Percentiles rank a stretch among this genome's conserved stretches.
phyloP scores from a whole-genome alignment of 768 basidiomycete species.

The Mycena rosella region DNA sequence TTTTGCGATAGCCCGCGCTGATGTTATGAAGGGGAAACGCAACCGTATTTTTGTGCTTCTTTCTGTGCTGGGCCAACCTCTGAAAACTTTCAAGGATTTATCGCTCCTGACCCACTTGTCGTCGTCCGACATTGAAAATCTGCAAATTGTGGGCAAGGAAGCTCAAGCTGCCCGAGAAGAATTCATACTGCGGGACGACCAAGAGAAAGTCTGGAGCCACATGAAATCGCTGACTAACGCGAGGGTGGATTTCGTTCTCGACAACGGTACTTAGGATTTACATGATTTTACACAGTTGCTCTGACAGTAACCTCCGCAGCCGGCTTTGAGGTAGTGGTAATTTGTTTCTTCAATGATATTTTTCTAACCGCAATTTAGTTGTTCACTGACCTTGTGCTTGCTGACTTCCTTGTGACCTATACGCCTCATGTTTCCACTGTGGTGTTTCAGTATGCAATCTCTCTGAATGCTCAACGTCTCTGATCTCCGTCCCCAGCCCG shows the following conservation, averaged over 20 bases:
- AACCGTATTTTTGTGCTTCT: constrained; percentile 65
- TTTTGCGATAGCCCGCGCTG: not conserved
- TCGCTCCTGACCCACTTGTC: constrained; percentile 91
- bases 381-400: constrained; percentile 93
- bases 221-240: constrained; percentile 66
- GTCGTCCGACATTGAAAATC: constrained; percentile 81
- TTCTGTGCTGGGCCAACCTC: not conserved
- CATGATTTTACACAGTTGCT: not conserved
- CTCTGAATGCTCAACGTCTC: not conserved
- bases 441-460: constrained; percentile 83
- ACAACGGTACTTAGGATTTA: constrained; percentile 81
- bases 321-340: constrained; percentile 82
- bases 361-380: constrained; percentile 60
- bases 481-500: constrained; percentile 64
- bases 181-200: constrained; percentile 89
- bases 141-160: constrained; percentile 88
- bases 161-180: constrained; percentile 81
- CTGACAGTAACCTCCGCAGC: constrained; percentile 57
- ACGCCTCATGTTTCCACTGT: constrained; percentile 87
- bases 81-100: constrained; percentile 72
- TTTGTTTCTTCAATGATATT: not conserved
- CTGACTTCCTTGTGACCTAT: constrained; percentile 91
- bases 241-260: constrained; percentile 88
- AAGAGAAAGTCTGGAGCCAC: constrained; percentile 79
- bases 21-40: constrained; percentile 85